phyloP scores from a whole-genome alignment of 2,329 filamentous ascomycete species.

The Fusarium oligoseptatum region DNA sequence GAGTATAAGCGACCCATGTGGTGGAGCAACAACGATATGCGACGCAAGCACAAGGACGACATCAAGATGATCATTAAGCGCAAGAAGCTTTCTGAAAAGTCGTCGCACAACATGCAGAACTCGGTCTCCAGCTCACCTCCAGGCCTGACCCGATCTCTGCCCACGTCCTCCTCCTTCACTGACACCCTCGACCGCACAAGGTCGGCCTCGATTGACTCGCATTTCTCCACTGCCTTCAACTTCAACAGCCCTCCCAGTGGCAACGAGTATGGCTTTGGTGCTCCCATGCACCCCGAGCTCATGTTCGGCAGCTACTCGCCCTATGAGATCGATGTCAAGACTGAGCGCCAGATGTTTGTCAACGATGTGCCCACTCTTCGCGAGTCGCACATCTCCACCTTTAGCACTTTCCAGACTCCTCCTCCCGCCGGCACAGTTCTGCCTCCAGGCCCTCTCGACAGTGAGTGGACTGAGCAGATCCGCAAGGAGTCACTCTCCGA shows the following conservation, averaged over 20 bases:
- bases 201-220: constrained; percentile 84
- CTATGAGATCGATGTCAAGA: constrained; percentile 96
- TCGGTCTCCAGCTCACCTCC: constrained; percentile 75
- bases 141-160: constrained; percentile 83
- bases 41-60: constrained; percentile 88
- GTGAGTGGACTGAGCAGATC: constrained; percentile 69
- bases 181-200: constrained; percentile 80
- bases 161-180: constrained; percentile 83
- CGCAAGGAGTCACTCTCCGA: constrained; percentile 75
- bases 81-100: constrained; percentile 94
- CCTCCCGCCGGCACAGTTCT: constrained; percentile 77
- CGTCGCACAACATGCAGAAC: constrained; percentile 68
- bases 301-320: constrained; percentile 75
- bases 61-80: constrained; percentile 99
- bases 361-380: constrained; percentile 87
- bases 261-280: constrained; percentile 72
- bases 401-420: constrained; percentile 89
- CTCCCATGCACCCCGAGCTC: constrained; percentile 73
- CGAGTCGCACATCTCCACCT: constrained; percentile 91
- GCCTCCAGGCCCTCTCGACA: constrained; percentile 70
- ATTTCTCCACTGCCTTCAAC: constrained; percentile 79
- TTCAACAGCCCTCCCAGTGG: constrained; percentile 73
- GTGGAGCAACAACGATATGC: constrained; percentile 95
- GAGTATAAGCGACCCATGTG: constrained; percentile 97
- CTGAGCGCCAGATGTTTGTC: constrained; percentile 92